Percentiles rank a stretch among this genome's conserved stretches.
Evolutionary conservation across 23 red algal genomes (phyloP).

Genomic region (Rhodosorus marinus): DNA sequence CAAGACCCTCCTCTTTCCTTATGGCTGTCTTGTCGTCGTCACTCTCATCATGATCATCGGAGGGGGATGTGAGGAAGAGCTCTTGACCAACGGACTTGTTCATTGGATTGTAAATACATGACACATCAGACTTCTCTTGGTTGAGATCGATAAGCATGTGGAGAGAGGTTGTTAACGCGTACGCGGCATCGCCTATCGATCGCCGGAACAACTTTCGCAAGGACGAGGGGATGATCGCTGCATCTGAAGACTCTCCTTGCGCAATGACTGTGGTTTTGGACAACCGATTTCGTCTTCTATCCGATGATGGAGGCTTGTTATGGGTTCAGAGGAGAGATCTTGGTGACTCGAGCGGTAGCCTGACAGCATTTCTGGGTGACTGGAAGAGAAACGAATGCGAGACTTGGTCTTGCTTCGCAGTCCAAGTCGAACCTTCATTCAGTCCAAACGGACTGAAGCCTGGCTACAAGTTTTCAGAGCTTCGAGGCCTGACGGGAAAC

Average conservation of each 20-base stretch:
- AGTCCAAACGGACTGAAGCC: not conserved
- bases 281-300: not conserved
- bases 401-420: not conserved
- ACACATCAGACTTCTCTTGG: too few species aligned
- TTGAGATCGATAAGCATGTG: too few species aligned
- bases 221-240: not conserved
- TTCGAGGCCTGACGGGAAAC: not conserved
- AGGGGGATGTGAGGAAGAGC: too few species aligned
- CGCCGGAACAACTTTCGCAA: conserved; percentile 1
- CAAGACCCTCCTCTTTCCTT: too few species aligned
- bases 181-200: conserved; percentile 4
- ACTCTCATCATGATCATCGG: too few species aligned
- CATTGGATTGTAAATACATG: too few species aligned
- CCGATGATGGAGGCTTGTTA: not conserved
- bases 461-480: not conserved
- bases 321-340: not conserved
- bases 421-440: not conserved
- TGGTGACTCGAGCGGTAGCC: not conserved
- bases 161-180: conserved; percentile 5
- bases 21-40: too few species aligned
- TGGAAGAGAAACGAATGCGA: not conserved
- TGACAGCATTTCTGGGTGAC: not conserved
- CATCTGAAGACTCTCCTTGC: not conserved
- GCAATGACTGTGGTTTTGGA: not conserved
- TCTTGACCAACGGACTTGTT: too few species aligned